A percentile compares a stretch with the other conserved stretches of the same genome.
Conservation (phyloP, 192 early-diverging fungal species). For the Glomus cerebriforme region DNA sequence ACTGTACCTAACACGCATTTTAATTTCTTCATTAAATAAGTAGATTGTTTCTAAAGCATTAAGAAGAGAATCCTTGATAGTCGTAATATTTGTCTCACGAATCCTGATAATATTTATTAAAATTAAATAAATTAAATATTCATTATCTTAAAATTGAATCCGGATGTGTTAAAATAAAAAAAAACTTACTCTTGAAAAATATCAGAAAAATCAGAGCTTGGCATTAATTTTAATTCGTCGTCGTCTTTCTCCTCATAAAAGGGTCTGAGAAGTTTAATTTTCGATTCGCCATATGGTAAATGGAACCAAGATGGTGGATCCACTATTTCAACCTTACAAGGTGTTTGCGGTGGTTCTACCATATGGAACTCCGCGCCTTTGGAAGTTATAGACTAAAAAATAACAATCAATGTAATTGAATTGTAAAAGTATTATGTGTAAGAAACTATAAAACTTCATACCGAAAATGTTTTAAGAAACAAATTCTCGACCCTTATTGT, state of each 20-base stretch:
- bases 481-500: constrained; percentile 39
- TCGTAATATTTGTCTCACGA: constrained; percentile 5
- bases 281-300: background rate
- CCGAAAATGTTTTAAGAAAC: constrained; percentile 36
- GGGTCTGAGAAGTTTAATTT: background rate
- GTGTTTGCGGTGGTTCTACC: background rate
- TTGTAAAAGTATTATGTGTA: no score
- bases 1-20: constrained; percentile 36
- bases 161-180: background rate
- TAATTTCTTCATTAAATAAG: constrained; percentile 42
- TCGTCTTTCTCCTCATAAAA: background rate
- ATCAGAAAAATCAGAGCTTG: background rate
- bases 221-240: background rate
- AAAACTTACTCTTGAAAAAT: background rate
- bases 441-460: constrained; percentile 12
- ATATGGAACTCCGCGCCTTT: constrained; percentile 20
- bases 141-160: background rate
- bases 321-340: background rate
- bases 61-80: constrained; percentile 24
- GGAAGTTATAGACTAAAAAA: background rate
- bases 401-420: no score
- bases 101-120: constrained; percentile 4
- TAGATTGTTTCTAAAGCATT: constrained; percentile 38
- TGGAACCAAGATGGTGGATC: background rate
- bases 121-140: background rate